Conservation (phyloP, 2,329 filamentous ascomycete genomes). For the Cylindrodendrum hubeiense region DNA sequence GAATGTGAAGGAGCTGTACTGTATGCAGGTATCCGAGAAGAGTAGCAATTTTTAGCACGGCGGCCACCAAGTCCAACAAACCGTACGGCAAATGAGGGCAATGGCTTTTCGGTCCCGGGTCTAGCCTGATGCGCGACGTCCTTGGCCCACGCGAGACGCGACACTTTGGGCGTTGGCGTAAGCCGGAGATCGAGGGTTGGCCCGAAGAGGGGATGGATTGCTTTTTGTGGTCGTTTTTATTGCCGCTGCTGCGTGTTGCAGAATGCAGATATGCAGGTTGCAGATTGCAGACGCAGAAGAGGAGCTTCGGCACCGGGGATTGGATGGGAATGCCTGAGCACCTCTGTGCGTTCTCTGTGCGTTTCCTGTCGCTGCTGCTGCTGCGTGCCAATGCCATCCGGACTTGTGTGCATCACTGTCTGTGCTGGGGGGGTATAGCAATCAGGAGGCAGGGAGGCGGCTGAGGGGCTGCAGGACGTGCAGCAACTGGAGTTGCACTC, state of each 20-base stretch:
- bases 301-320: constrained; percentile 26
- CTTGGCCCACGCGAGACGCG: background rate
- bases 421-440: background rate
- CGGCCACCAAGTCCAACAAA: background rate
- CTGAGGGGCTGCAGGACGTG: constrained; percentile 1
- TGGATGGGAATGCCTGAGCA: constrained; percentile 39
- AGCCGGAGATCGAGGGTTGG: background rate
- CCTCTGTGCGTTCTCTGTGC: constrained; percentile 22
- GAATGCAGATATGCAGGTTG: constrained; percentile 9
- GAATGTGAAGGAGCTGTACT: background rate
- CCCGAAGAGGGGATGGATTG: constrained; percentile 29
- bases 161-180: background rate
- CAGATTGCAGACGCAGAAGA: background rate
- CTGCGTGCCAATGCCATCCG: constrained; percentile 9
- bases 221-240: background rate
- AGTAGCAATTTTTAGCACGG: background rate
- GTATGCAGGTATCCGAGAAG: background rate
- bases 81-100: background rate
- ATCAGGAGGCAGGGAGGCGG: background rate
- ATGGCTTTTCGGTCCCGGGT: background rate
- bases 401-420: constrained; percentile 5
- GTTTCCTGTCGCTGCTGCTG: constrained; percentile 7
- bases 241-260: background rate
- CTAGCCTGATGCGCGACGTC: background rate
- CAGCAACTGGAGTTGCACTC: constrained; percentile 11